phyloP scores from a whole-genome alignment of 257 asterid genomes.

The Fraxinus anomala region DNA sequence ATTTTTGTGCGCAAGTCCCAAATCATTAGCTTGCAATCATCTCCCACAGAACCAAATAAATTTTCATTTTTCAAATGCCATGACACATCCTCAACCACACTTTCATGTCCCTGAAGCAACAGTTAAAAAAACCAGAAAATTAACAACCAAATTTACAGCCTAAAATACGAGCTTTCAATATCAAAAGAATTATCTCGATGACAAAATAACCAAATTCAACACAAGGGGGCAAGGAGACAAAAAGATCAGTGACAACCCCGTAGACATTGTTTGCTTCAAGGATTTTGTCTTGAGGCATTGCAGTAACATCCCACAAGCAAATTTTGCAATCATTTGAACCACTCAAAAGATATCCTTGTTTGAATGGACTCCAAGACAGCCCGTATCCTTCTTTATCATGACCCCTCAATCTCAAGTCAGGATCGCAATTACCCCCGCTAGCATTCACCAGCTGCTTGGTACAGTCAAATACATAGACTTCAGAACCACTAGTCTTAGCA shows the following conservation, averaged over 20 bases:
- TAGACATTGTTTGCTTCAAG: conserved; percentile 62
- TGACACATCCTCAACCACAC: conserved; percentile 83
- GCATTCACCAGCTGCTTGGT: conserved; percentile 48
- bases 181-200: conserved; percentile 1
- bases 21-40: conserved; percentile 81
- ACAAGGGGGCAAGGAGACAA: neutral
- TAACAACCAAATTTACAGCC: neutral
- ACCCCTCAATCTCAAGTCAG: conserved; percentile 80
- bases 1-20: conserved; percentile 93
- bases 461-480: conserved; percentile 75
- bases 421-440: conserved; percentile 50
- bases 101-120: conserved; percentile 65
- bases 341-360: conserved; percentile 80
- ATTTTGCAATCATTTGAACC: conserved; percentile 86
- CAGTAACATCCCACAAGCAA: conserved; percentile 89
- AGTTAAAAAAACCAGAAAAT: conserved; percentile 12
- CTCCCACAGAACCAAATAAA: conserved; percentile 94
- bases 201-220: conserved; percentile 2
- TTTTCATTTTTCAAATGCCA: conserved; percentile 84
- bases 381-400: conserved; percentile 96
- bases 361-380: conserved; percentile 84
- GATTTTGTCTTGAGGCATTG: conserved; percentile 58
- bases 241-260: conserved; percentile 40
- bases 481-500: conserved; percentile 75
- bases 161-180: conserved; percentile 8